Evolutionary conservation across 2,329 filamentous ascomycete species (phyloP), one percentile per base, ranked within the genome.

Genomic region (Exophiala aquamarina): DNA sequence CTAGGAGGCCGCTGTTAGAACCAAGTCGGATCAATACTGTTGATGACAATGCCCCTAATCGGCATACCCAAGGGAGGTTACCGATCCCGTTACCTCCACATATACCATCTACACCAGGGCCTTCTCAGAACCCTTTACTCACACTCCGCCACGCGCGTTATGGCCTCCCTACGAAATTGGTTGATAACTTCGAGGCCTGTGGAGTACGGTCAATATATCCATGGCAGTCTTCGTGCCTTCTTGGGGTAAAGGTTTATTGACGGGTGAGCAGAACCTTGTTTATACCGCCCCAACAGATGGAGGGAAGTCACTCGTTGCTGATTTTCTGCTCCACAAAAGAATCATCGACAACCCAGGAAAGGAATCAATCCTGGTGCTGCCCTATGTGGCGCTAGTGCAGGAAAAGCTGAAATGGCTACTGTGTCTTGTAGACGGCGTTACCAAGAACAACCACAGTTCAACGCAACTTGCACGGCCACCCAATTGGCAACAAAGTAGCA

Each of bases 281-380:
- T 91, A 90, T 61, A 87, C 83, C 34, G 87, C 87, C 6, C 87
- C 87, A 0, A 90, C 87, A 0, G 86, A 86, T 3, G 86, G 86
- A 32, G 87, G 87, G 13, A 58, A 90, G 66, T 89, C 84, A 6
- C 73, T 90, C 10, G 84, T 89, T 37, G 86, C 86, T 3, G 77
- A 80, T 62, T 78, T 90, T 20, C 69, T 90, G 41, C 86, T 90
- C 79, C 69, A 90, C 43, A 89, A 85, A 61, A 77, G 78, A 49
- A 72, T 90, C 17, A 71, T 89, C n/a, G 75, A 79, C 34, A 74
- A 82, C 36, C 77, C 78, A 1, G 72, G 72, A 15, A 75, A 81
- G 47, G 90, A 89, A 56, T 85, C 84, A 2, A 75, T 91, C 10
- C 69, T 90, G 14, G 82, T 90, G 15, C 72, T 90, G 14, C 87